Percentiles rank a stretch among this genome's conserved stretches.
Evolutionary conservation across 352 stramenopile genomes (phyloP).

Genomic region (Phytopythium montanum): DNA sequence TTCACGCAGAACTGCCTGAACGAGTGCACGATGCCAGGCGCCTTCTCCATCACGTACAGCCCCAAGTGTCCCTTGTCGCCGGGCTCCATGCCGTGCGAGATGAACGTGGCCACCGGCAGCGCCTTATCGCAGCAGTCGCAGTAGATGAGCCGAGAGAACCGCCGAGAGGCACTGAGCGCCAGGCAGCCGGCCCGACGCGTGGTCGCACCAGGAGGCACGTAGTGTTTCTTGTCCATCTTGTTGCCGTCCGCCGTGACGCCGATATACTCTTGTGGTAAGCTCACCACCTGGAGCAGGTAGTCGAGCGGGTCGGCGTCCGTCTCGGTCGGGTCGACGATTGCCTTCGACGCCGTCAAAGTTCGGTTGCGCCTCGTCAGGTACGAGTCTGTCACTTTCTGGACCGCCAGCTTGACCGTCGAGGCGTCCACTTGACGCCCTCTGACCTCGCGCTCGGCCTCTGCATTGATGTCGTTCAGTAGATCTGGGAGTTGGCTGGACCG

Average conservation of each 20-base stretch:
- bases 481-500: neutral
- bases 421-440: neutral
- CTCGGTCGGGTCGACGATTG: neutral
- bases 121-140: slow-evolving; percentile 5
- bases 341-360: neutral
- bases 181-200: neutral
- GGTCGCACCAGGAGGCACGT: neutral
- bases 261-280: neutral
- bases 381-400: neutral
- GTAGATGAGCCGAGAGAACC: slow-evolving; percentile 1
- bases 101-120: neutral
- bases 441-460: neutral
- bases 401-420: neutral
- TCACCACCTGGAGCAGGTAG: slow-evolving; percentile 1
- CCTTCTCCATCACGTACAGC: neutral
- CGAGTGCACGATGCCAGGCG: neutral
- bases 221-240: neutral
- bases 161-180: neutral
- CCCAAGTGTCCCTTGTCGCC: neutral
- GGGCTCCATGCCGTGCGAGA: neutral
- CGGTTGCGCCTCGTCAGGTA: slow-evolving; percentile 1
- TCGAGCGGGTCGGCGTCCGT: neutral
- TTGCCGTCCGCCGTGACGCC: neutral
- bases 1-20: neutral
- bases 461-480: neutral